A percentile compares a stretch with the other conserved stretches of the same genome.
These are phyloP conservation scores for Cryphonectria naterciae DNA, from an alignment of 2,329 filamentous ascomycete genomes.

Conservation along the genomic window DNA sequence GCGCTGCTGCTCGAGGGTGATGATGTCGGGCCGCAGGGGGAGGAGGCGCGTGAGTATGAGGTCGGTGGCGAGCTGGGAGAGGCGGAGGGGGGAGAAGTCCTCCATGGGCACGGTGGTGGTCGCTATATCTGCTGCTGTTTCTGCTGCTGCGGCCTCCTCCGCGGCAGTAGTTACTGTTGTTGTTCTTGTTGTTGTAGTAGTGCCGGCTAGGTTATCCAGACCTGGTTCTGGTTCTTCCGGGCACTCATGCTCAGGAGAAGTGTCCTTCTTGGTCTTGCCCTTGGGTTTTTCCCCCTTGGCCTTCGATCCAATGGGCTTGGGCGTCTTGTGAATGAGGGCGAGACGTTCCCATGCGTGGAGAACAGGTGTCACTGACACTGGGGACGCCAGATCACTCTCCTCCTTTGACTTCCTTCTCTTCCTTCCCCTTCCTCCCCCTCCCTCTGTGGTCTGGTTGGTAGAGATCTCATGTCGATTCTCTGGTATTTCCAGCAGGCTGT, in stretches of 20 bases:
- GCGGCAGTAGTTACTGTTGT: neutral
- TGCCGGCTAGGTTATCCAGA: conserved; percentile 3
- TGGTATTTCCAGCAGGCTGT: conserved; percentile 58
- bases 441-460: neutral
- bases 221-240: conserved; percentile 13
- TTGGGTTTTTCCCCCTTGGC: neutral
- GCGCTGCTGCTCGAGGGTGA: conserved; percentile 69
- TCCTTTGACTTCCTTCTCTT: neutral
- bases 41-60: conserved; percentile 45
- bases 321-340: conserved; percentile 29
- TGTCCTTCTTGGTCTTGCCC: neutral
- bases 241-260: neutral
- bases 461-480: neutral
- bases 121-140: conserved; percentile 1
- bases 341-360: conserved; percentile 35
- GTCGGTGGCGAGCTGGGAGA: conserved; percentile 40
- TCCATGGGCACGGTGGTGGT: conserved; percentile 28
- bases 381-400: neutral
- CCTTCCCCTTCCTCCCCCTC: conserved; percentile 3
- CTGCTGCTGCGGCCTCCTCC: neutral
- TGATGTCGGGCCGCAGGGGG: conserved; percentile 62
- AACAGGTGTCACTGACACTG: conserved; percentile 20
- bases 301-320: conserved; percentile 21
- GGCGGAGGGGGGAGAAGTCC: conserved; percentile 40
- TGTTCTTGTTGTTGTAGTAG: too few relatives aligned